Percentiles rank a stretch among this genome's conserved stretches.
phyloP scores from a whole-genome alignment of 805 yeast species.

The Kazachstania viticola region DNA sequence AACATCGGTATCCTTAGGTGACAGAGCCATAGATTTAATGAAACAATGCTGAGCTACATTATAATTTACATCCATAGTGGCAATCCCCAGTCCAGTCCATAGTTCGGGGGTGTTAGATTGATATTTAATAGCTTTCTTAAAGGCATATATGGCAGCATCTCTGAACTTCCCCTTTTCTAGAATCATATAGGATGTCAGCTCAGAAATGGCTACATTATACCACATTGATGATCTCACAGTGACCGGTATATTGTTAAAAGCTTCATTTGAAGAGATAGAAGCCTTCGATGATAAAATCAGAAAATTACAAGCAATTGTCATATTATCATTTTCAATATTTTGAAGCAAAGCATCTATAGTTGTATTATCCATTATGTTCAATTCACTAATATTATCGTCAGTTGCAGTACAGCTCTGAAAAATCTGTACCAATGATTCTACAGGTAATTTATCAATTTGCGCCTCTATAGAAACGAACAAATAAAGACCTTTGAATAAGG shows the following conservation, averaged over 20 bases:
- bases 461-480: conserved; percentile 47
- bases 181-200: conserved; percentile 35
- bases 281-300: conserved; percentile 37
- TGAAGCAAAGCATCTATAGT: conserved; percentile 10
- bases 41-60: conserved; percentile 86
- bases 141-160: conserved; percentile 40
- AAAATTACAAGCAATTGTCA: conserved; percentile 30
- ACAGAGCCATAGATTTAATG: conserved; percentile 64
- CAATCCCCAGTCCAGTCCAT: conserved; percentile 80
- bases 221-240: conserved; percentile 42
- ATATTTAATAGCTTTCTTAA: conserved; percentile 57
- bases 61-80: conserved; percentile 52
- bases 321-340: conserved; percentile 16
- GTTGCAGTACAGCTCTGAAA: conserved; percentile 10
- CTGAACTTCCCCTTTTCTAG: conserved; percentile 26
- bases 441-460: conserved; percentile 39
- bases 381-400: conserved; percentile 7
- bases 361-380: conserved; percentile 21
- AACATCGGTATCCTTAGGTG: conserved; percentile 51
- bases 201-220: conserved; percentile 65
- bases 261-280: conserved; percentile 24
- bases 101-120: conserved; percentile 60
- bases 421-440: conserved; percentile 27
- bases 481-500: conserved; percentile 44
- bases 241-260: conserved; percentile 25